Conservation (phyloP, 768 basidiomycete species). For the Cantharellus anzutake region DNA sequence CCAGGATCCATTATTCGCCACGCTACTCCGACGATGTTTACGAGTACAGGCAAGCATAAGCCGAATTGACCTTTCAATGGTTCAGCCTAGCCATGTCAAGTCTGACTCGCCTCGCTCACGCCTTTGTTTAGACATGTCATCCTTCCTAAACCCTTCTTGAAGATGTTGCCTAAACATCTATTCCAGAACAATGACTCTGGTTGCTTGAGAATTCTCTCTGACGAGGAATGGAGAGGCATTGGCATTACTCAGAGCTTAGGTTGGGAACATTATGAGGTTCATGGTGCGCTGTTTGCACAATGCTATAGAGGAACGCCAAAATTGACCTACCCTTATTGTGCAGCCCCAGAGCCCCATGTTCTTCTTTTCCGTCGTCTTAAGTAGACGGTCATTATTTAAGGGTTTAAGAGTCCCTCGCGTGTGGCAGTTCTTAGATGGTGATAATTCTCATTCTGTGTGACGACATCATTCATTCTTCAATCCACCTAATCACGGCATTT, state of each 20-base stretch:
- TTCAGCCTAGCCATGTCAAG: neutral
- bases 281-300: constrained; percentile 31
- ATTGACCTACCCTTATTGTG: neutral
- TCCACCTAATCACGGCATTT: too few species aligned
- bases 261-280: constrained; percentile 97
- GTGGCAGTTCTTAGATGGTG: too few species aligned
- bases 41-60: constrained; percentile 39
- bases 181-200: constrained; percentile 58
- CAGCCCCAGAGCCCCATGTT: constrained; percentile 86
- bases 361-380: constrained; percentile 63
- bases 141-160: constrained; percentile 83
- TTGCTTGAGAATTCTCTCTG: constrained; percentile 60
- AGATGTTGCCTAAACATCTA: constrained; percentile 75
- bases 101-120: neutral
- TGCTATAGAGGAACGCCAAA: neutral
- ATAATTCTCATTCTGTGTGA: too few species aligned
- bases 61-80: neutral
- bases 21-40: constrained; percentile 81
- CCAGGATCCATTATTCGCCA: constrained; percentile 77
- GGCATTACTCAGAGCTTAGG: constrained; percentile 92
- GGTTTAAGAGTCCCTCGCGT: too few species aligned
- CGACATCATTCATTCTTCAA: too few species aligned
- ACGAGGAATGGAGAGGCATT: constrained; percentile 89
- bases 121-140: constrained; percentile 60
- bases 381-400: neutral